Evolutionary conservation across 257 asterid species (phyloP).

Genomic region (Sherardia arvensis): DNA sequence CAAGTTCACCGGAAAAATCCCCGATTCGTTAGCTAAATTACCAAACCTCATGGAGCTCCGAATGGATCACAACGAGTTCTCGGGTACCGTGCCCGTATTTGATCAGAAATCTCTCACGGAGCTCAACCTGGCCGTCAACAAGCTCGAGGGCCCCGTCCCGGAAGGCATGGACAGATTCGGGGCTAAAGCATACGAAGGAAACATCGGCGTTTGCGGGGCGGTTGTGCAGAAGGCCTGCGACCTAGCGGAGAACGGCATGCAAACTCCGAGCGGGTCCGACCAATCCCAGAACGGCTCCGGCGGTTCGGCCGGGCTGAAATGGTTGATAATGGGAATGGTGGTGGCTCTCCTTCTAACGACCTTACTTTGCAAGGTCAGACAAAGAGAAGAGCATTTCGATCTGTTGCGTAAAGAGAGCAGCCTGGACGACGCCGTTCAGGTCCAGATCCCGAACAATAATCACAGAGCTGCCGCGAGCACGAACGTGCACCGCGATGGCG

Average conservation of each 20-base stretch:
- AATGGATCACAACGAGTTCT: slow-evolving; percentile 46
- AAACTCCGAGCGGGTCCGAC: not conserved
- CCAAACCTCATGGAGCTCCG: slow-evolving; percentile 24
- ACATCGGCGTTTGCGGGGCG: slow-evolving; percentile 50
- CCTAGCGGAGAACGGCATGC: not conserved
- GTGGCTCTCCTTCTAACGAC: slow-evolving; percentile 38
- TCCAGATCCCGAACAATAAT: slow-evolving; percentile 25
- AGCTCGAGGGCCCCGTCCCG: slow-evolving; percentile 69
- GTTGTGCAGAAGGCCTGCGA: slow-evolving; percentile 32
- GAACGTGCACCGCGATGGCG: slow-evolving; percentile 15
- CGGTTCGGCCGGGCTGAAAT: slow-evolving; percentile 29
- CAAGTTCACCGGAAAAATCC: slow-evolving; percentile 52
- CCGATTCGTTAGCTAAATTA: slow-evolving; percentile 34
- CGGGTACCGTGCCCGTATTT: slow-evolving; percentile 47
- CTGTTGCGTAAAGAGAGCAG: slow-evolving; percentile 42
- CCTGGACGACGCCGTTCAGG: slow-evolving; percentile 34
- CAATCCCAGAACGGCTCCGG: not conserved
- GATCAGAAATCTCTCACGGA: slow-evolving; percentile 30
- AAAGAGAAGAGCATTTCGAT: slow-evolving; percentile 29
- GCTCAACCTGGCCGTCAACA: slow-evolving; percentile 40
- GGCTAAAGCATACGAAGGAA: slow-evolving; percentile 36
- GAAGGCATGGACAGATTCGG: slow-evolving; percentile 38
- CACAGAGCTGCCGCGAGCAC: slow-evolving; percentile 13
- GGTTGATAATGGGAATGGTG: slow-evolving; percentile 53
- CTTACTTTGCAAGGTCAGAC: slow-evolving; percentile 39